Percentiles rank a stretch among this genome's conserved stretches.
Conservation (phyloP, 1,139 yeast species). For the Scheffersomyces quercinus region DNA sequence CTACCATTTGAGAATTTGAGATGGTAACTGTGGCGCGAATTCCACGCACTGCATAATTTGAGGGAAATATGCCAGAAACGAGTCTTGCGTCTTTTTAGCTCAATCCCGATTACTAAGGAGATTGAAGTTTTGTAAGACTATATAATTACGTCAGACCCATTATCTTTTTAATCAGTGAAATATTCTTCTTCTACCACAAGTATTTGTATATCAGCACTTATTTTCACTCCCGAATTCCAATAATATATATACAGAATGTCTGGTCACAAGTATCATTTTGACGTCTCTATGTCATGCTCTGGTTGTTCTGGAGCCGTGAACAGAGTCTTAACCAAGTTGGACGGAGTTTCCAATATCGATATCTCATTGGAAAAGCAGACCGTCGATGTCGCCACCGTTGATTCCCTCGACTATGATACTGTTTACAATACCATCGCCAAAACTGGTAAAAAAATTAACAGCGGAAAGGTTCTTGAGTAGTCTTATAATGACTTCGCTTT, state of each 20-base stretch:
- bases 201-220: neutral
- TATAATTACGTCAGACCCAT: too few species aligned
- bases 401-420: conserved; percentile 63
- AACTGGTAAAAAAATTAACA: conserved; percentile 83
- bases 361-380: conserved; percentile 79
- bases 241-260: conserved; percentile 28
- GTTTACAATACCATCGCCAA: conserved; percentile 79
- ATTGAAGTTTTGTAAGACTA: too few species aligned
- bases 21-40: too few species aligned
- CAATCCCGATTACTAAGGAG: too few species aligned
- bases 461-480: conserved; percentile 52
- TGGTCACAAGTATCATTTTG: conserved; percentile 65
- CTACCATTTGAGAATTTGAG: too few species aligned
- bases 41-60: too few species aligned
- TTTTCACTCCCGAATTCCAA: conserved; percentile 1
- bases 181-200: neutral
- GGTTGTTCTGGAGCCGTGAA: conserved; percentile 90
- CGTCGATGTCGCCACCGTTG: conserved; percentile 71
- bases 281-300: conserved; percentile 79
- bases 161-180: too few species aligned
- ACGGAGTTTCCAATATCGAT: conserved; percentile 71
- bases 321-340: conserved; percentile 69
- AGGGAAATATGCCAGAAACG: too few species aligned
- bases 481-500: neutral
- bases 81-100: too few species aligned